Evolutionary conservation across 2,329 filamentous ascomycete genomes (phyloP).

Genomic region (Colletotrichum tofieldiae): DNA sequence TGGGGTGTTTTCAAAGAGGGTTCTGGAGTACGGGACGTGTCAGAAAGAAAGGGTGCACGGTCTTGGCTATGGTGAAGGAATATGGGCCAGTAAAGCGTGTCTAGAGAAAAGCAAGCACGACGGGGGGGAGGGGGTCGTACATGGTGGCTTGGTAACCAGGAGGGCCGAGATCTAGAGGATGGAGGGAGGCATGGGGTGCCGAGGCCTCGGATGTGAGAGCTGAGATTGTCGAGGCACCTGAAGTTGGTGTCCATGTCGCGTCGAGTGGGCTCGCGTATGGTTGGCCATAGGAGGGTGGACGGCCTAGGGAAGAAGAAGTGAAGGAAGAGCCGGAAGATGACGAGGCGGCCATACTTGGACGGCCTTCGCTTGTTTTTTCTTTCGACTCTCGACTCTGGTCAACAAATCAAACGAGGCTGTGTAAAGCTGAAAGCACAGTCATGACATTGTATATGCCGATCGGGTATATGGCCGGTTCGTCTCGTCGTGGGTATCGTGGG

Average conservation of each 20-base stretch:
- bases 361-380: slow-evolving; percentile 1
- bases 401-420: slow-evolving; percentile 22
- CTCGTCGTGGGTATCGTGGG: slow-evolving; percentile 7
- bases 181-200: slow-evolving; percentile 57
- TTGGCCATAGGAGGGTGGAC: slow-evolving; percentile 59
- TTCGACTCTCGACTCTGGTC: slow-evolving; percentile 17
- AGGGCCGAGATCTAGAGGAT: slow-evolving; percentile 66
- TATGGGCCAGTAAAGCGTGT: slow-evolving; percentile 40
- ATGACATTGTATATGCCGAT: slow-evolving; percentile 28
- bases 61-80: slow-evolving; percentile 43
- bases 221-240: slow-evolving; percentile 61
- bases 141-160: slow-evolving; percentile 70
- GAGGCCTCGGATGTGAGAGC: slow-evolving; percentile 58
- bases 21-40: slow-evolving; percentile 53
- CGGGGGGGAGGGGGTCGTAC: slow-evolving; percentile 51
- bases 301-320: slow-evolving; percentile 61
- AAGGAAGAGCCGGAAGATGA: slow-evolving; percentile 67
- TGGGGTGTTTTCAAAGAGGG: slow-evolving; percentile 65
- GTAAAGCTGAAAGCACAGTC: background rate
- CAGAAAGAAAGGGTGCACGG: slow-evolving; percentile 22
- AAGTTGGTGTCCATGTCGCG: slow-evolving; percentile 64
- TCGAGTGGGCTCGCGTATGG: slow-evolving; percentile 61
- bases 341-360: slow-evolving; percentile 55
- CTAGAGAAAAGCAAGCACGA: slow-evolving; percentile 43
- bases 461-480: slow-evolving; percentile 11